These are phyloP conservation scores for Russula sp. DNA, from an alignment of 768 basidiomycete genomes.

Conservation along the genomic window DNA sequence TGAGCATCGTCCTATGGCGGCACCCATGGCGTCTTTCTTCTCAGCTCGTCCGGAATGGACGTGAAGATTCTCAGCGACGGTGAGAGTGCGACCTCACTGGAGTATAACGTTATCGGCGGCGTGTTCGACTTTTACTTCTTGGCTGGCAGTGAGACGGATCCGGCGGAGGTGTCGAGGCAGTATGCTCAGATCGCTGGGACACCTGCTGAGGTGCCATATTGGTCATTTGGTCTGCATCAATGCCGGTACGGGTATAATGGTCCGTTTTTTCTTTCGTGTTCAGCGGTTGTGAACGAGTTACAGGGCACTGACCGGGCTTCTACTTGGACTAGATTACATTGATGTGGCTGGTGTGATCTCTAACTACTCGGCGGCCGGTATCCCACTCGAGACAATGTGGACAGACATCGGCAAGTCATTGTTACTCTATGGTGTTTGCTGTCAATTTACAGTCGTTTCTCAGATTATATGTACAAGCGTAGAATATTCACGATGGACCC, in stretches of 20 bases:
- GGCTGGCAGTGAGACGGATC: constrained; percentile 59
- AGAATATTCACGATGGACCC: constrained; percentile 68
- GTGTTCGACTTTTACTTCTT: constrained; percentile 78
- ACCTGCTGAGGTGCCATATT: constrained; percentile 72
- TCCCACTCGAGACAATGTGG: constrained; percentile 79
- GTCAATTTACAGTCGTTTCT: background rate
- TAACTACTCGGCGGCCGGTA: constrained; percentile 56
- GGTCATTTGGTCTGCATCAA: constrained; percentile 71
- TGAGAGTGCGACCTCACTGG: constrained; percentile 44
- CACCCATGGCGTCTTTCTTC: constrained; percentile 67
- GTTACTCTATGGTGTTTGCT: background rate
- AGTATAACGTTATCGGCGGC: constrained; percentile 78
- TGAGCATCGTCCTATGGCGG: constrained; percentile 57
- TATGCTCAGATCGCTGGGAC: constrained; percentile 64
- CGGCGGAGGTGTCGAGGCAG: constrained; percentile 58
- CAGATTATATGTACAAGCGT: constrained; percentile 67
- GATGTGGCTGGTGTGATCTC: constrained; percentile 60
- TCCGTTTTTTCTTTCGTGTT: constrained; percentile 34
- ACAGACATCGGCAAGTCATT: constrained; percentile 58
- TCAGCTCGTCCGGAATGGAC: constrained; percentile 76
- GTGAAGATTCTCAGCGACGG: constrained; percentile 49
- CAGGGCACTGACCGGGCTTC: background rate
- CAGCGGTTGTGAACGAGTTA: background rate
- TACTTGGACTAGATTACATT: constrained; percentile 48
- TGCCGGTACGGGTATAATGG: constrained; percentile 68